These are phyloP conservation scores for Apostasia ramifera DNA, from an alignment of 106 monocot species.

Conservation along the genomic window DNA sequence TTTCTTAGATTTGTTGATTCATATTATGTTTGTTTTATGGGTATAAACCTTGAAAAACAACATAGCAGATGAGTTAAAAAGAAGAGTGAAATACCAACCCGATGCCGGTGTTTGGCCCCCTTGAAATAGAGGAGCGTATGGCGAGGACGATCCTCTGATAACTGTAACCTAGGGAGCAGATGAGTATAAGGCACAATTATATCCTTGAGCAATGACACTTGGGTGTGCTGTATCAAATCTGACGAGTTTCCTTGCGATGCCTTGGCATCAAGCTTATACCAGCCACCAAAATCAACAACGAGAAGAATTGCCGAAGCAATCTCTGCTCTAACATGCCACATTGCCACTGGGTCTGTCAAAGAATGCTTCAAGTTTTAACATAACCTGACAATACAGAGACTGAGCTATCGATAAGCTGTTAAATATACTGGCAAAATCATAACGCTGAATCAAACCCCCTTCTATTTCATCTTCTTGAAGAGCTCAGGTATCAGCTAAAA, in stretches of 20 bases:
- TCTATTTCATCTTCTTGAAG: too few relatives aligned
- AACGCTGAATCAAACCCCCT: too few relatives aligned
- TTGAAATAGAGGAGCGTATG: constrained; percentile 87
- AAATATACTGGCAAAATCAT: not conserved
- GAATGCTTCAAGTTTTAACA: constrained; percentile 80
- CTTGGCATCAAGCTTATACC: constrained; percentile 86
- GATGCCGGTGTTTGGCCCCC: constrained; percentile 83
- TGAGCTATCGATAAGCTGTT: constrained; percentile 44
- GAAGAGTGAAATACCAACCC: constrained; percentile 38
- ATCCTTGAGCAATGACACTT: constrained; percentile 91
- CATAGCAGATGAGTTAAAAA: not conserved
- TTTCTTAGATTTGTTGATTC: too few relatives aligned
- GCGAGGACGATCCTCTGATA: constrained; percentile 51
- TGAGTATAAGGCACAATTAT: constrained; percentile 90
- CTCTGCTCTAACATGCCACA: constrained; percentile 89
- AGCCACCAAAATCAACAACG: constrained; percentile 95
- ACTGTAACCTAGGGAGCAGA: constrained; percentile 55
- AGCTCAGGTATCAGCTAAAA: too few relatives aligned
- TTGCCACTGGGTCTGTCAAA: constrained; percentile 98
- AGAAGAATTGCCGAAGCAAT: constrained; percentile 82
- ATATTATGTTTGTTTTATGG: too few relatives aligned
- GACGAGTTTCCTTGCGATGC: constrained; percentile 39
- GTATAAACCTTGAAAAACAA: not conserved
- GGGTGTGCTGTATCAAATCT: constrained; percentile 60
- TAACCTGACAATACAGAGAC: constrained; percentile 57